Evolutionary conservation across 768 basidiomycete genomes (phyloP).

Genomic region (Kondoa subrosea): DNA sequence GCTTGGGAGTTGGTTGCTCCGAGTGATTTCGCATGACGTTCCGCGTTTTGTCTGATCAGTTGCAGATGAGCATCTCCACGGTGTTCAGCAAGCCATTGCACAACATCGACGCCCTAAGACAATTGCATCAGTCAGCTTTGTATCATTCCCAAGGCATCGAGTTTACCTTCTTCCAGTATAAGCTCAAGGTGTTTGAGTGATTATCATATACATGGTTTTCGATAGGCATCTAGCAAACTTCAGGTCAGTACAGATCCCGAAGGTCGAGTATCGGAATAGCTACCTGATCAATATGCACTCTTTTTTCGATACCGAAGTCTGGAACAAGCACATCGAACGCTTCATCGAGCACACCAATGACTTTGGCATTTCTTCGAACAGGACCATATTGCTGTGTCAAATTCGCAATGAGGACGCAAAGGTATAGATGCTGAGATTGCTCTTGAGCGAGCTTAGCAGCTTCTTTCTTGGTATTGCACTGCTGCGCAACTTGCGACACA

Average conservation of each 20-base stretch:
- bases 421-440: slow-evolving; percentile 85
- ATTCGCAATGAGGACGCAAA: slow-evolving; percentile 85
- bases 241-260: slow-evolving; percentile 23
- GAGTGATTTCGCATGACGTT: slow-evolving; percentile 80
- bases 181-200: slow-evolving; percentile 73
- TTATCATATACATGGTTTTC: slow-evolving; percentile 94
- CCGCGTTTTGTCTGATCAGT: slow-evolving; percentile 82
- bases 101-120: slow-evolving; percentile 52
- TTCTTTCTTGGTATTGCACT: slow-evolving; percentile 62
- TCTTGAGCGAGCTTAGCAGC: slow-evolving; percentile 85
- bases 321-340: slow-evolving; percentile 92
- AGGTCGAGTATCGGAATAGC: slow-evolving; percentile 61
- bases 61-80: slow-evolving; percentile 90
- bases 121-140: not conserved
- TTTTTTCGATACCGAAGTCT: slow-evolving; percentile 97
- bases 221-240: not conserved
- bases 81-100: slow-evolving; percentile 84
- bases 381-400: slow-evolving; percentile 88
- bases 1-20: slow-evolving; percentile 69
- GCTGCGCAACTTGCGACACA: slow-evolving; percentile 91
- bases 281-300: slow-evolving; percentile 98
- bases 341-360: slow-evolving; percentile 88
- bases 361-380: slow-evolving; percentile 83
- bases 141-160: not conserved
- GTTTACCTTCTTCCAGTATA: slow-evolving; percentile 68